Evolutionary conservation across 2,329 filamentous ascomycete species (phyloP).

Genomic region (Aspergillus pseudoglaucus): DNA sequence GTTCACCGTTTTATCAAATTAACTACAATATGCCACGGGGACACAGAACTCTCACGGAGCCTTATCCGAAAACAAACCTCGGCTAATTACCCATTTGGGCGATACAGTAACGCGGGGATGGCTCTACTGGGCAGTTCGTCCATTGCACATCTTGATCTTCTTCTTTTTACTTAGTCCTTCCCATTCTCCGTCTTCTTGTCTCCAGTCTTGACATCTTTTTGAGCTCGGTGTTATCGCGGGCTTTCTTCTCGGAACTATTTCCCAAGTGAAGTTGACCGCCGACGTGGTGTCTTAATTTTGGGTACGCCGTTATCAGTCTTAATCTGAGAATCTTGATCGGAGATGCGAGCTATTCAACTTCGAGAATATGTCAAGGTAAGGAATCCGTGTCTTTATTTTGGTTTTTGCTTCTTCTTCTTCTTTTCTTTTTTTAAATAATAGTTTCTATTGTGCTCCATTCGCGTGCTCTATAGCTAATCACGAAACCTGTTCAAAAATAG

Average conservation of each 20-base stretch:
- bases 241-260: background rate
- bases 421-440: too few species aligned
- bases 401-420: background rate
- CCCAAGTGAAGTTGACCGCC: background rate
- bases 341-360: constrained; percentile 70
- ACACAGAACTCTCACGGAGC: background rate
- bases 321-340: background rate
- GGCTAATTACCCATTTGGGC: constrained; percentile 4
- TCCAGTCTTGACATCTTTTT: background rate
- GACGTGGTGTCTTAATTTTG: background rate
- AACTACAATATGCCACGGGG: background rate
- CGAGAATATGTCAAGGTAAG: constrained; percentile 66
- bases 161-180: background rate
- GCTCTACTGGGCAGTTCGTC: background rate
- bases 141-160: background rate
- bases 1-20: background rate
- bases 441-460: too few species aligned
- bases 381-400: background rate
- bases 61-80: constrained; percentile 13
- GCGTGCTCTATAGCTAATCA: too few species aligned
- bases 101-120: constrained; percentile 4
- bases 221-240: background rate
- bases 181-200: background rate
- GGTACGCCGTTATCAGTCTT: background rate
- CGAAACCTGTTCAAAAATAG: constrained; percentile 36